Conservation (phyloP, 2,329 filamentous ascomycete genomes). For the Aquanectria penicillioides region DNA sequence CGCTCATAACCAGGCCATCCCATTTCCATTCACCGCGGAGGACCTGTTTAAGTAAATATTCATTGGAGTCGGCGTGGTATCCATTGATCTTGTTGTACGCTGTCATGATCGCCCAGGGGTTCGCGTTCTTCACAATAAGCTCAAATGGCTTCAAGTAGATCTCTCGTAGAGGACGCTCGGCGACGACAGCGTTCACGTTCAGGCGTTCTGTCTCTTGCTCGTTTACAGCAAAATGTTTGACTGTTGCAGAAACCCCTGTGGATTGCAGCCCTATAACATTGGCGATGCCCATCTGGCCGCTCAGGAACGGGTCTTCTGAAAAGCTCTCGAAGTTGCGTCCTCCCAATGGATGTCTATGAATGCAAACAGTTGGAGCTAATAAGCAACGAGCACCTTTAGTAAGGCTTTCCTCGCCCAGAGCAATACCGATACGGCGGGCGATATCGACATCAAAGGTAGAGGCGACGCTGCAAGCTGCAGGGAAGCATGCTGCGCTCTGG, state of each 20-base stretch:
- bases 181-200: slow-evolving; percentile 40
- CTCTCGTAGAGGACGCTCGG: slow-evolving; percentile 39
- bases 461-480: slow-evolving; percentile 55
- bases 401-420: slow-evolving; percentile 64
- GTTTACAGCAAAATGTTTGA: slow-evolving; percentile 58
- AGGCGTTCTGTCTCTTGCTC: slow-evolving; percentile 47
- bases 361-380: slow-evolving; percentile 46
- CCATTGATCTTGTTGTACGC: slow-evolving; percentile 55
- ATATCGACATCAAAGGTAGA: slow-evolving; percentile 71
- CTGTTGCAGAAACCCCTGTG: slow-evolving; percentile 51
- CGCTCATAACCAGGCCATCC: slow-evolving; percentile 47
- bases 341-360: slow-evolving; percentile 39
- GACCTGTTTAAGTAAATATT: slow-evolving; percentile 44
- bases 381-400: slow-evolving; percentile 78
- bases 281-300: slow-evolving; percentile 40
- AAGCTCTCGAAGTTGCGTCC: slow-evolving; percentile 43
- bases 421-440: slow-evolving; percentile 65
- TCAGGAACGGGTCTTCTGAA: slow-evolving; percentile 40
- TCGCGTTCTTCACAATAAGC: slow-evolving; percentile 50
- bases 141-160: slow-evolving; percentile 53
- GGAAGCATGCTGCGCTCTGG: slow-evolving; percentile 41
- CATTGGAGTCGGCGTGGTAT: slow-evolving; percentile 42
- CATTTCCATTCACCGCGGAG: slow-evolving; percentile 57
- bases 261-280: slow-evolving; percentile 52
- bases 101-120: slow-evolving; percentile 52